Conservation (phyloP, 805 yeast genomes). For the Zygotorulaspora chibaensis region DNA sequence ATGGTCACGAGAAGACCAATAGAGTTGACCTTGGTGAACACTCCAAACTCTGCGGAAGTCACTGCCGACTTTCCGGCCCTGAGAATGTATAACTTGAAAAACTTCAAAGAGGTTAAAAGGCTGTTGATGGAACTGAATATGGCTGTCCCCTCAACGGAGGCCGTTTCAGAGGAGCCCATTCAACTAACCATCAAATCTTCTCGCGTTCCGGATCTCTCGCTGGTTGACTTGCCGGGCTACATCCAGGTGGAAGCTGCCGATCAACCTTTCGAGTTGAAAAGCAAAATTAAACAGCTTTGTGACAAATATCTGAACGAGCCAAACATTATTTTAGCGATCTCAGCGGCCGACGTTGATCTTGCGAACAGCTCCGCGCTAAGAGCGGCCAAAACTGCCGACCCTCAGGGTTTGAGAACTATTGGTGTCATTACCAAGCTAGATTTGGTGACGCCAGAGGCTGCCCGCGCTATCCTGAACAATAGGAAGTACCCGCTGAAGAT, state of each 20-base stretch:
- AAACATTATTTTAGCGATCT: slow-evolving; percentile 89
- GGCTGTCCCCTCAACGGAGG: slow-evolving; percentile 84
- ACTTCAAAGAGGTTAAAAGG: slow-evolving; percentile 83
- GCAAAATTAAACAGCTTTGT: slow-evolving; percentile 74
- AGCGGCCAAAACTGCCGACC: slow-evolving; percentile 87
- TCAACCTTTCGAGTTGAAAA: slow-evolving; percentile 82
- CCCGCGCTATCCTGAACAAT: slow-evolving; percentile 64
- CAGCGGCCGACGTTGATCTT: slow-evolving; percentile 96
- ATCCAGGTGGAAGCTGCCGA: slow-evolving; percentile 96
- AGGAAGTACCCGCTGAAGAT: slow-evolving; percentile 82
- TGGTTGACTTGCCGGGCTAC: slow-evolving; percentile 96
- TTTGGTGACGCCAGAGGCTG: slow-evolving; percentile 73
- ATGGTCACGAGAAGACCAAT: slow-evolving; percentile 99
- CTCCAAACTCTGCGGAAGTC: slow-evolving; percentile 76
- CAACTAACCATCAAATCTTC: slow-evolving; percentile 90
- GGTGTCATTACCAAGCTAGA: slow-evolving; percentile 96
- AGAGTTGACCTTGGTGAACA: slow-evolving; percentile 85
- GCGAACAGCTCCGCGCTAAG: slow-evolving; percentile 93
- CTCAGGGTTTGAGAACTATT: slow-evolving; percentile 89
- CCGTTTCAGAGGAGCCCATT: slow-evolving; percentile 90
- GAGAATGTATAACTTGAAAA: slow-evolving; percentile 74
- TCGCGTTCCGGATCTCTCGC: slow-evolving; percentile 81
- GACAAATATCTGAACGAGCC: slow-evolving; percentile 85
- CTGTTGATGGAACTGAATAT: slow-evolving; percentile 83
- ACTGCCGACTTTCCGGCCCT: slow-evolving; percentile 92